Base-by-base conservation (phyloP, 2,329 filamentous ascomycete species). In the Hypoxylon sp. region DNA sequence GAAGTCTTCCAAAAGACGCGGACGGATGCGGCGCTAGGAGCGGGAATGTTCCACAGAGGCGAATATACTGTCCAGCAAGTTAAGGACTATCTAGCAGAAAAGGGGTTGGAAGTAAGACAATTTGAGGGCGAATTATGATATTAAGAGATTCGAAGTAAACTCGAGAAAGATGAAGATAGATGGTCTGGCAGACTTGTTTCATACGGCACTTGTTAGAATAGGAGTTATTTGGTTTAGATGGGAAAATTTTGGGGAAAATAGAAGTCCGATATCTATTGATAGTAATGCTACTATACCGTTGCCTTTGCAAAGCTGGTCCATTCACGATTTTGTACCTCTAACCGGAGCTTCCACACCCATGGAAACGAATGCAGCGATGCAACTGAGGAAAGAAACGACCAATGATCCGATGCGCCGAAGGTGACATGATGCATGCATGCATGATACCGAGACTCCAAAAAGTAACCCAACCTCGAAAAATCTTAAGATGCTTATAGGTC, bases 31-130 rank as follows among this genome's bases (percentile, higher is more conserved):
- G 96, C 96, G 29, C 83, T 99, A 67, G 96, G 96, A 2, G 96
- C 96, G 8, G 96, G 96, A 59, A 99, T 99, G 91, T 99, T 99
- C 81, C 96, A 99, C 83, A 86, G 96, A 53, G 93, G 92, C 39
- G 95, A 99, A 83, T 99, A 95, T 81, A 97, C 94, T 0, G 95
- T 99, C 14, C 91, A 90, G 79, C 91, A 98, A 77, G 96, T 99
- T 52, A 99, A 99, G 82, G 91, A 97, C 66, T 88, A 92, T 76
- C 80, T 99, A 66, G 84, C 85, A 24, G 84, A 86, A 37, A 88
- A 90, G 76, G 93, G 93, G 0, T 84, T 97, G 64, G 80, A 93
- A 63, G 91, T 98, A n/a, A 87, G 96, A 70, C 88, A 90, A 64
- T 94, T 92, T 76, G 95, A 98, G 74, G 85, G 85, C 1, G 84